A percentile compares a stretch with the other conserved stretches of the same genome.
These are phyloP conservation scores for Penicillium mononematosum DNA, from an alignment of 495 filamentous ascomycete genomes.

Conservation along the genomic window DNA sequence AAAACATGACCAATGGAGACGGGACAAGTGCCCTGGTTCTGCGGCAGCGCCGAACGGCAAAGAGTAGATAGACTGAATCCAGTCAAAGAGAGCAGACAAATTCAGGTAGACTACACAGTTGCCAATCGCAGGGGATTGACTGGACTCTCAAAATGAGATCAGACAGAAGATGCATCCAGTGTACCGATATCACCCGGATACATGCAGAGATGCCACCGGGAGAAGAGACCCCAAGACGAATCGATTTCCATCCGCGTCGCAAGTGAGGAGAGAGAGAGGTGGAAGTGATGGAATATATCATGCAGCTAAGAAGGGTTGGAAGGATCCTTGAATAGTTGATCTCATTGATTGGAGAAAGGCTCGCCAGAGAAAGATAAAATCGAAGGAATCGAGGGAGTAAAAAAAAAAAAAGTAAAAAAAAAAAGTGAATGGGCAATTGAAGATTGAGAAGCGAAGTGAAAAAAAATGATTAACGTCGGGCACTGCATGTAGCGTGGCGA, in stretches of 20 bases:
- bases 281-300: background rate
- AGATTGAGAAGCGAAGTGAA: constrained; percentile 24
- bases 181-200: background rate
- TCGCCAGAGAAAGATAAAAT: constrained; percentile 6
- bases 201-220: background rate
- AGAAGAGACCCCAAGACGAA: background rate
- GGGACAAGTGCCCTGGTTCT: background rate
- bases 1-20: background rate
- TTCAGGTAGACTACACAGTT: constrained; percentile 21
- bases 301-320: constrained; percentile 3
- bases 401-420: constrained; percentile 11
- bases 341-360: constrained; percentile 9
- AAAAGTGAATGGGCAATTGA: constrained; percentile 21
- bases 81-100: constrained; percentile 11
- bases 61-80: background rate
- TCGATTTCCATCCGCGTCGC: background rate
- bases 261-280: background rate
- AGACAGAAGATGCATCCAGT: background rate
- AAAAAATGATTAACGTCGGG: constrained; percentile 27
- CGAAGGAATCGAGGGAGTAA: constrained; percentile 8
- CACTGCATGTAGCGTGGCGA: constrained; percentile 26
- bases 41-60: background rate
- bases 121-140: background rate
- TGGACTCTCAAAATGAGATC: constrained; percentile 2
- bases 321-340: constrained; percentile 9